phyloP scores from a whole-genome alignment of 1,139 yeast genomes.

The Ogataea hybrid region DNA sequence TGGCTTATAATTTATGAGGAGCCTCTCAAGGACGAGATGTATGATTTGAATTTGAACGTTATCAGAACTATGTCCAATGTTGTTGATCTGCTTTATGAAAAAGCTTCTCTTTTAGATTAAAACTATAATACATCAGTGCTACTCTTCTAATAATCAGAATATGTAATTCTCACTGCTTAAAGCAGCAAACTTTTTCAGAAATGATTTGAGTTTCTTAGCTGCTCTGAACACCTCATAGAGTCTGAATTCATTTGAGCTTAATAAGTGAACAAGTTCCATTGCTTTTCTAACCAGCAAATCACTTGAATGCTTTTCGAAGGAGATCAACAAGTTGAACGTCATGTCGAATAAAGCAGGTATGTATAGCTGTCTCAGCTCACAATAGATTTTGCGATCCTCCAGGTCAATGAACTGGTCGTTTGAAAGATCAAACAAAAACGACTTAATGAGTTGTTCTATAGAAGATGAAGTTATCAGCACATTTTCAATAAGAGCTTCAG shows the following conservation, averaged over 20 bases:
- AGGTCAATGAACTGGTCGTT: constrained; percentile 15
- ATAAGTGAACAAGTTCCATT: constrained; percentile 52
- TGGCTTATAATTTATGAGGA: constrained; percentile 93
- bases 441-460: constrained; percentile 16
- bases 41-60: constrained; percentile 83
- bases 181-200: constrained; percentile 56
- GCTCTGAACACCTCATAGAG: constrained; percentile 50
- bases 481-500: constrained; percentile 9
- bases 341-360: constrained; percentile 73
- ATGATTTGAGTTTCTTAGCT: constrained; percentile 62
- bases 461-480: constrained; percentile 16
- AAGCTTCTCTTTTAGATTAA: constrained; percentile 58
- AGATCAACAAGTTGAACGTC: constrained; percentile 40
- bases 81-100: constrained; percentile 89
- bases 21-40: constrained; percentile 85
- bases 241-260: constrained; percentile 48
- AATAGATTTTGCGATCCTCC: constrained; percentile 30
- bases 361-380: constrained; percentile 59
- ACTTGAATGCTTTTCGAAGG: constrained; percentile 32
- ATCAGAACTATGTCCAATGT: constrained; percentile 84
- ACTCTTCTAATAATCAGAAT: background rate
- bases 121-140: too few species aligned
- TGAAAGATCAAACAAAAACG: constrained; percentile 25
- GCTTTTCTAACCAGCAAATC: constrained; percentile 44
- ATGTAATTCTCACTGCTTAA: constrained; percentile 35